Percentiles rank a stretch among this genome's conserved stretches.
phyloP scores from a whole-genome alignment of 495 filamentous ascomycete species.

The Penicillium verhagenii region DNA sequence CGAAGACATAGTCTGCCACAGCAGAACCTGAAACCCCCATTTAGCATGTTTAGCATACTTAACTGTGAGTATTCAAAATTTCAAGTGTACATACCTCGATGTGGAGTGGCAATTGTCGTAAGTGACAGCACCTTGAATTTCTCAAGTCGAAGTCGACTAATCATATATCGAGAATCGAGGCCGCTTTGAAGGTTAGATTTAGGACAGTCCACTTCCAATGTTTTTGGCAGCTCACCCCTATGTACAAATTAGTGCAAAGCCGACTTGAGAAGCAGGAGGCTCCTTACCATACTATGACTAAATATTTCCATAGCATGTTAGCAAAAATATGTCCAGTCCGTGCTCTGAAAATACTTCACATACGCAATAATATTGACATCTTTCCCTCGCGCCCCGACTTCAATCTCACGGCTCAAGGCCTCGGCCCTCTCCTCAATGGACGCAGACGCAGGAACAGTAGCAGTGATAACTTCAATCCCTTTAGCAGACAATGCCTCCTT shows the following conservation, averaged over 20 bases:
- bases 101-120: slow-evolving; percentile 86
- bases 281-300: slow-evolving; percentile 71
- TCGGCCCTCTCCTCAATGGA: slow-evolving; percentile 76
- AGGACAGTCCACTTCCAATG: background rate
- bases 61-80: background rate
- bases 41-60: background rate
- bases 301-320: slow-evolving; percentile 10
- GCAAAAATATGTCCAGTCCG: background rate
- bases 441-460: slow-evolving; percentile 73
- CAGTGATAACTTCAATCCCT: slow-evolving; percentile 75
- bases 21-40: slow-evolving; percentile 53
- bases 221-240: slow-evolving; percentile 45
- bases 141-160: slow-evolving; percentile 69
- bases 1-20: slow-evolving; percentile 81
- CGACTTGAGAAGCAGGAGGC: background rate
- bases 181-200: slow-evolving; percentile 53
- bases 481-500: slow-evolving; percentile 70
- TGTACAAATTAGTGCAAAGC: slow-evolving; percentile 1
- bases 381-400: slow-evolving; percentile 62
- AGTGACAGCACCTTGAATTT: slow-evolving; percentile 74
- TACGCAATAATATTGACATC: slow-evolving; percentile 88
- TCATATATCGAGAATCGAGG: slow-evolving; percentile 90
- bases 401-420: slow-evolving; percentile 64
- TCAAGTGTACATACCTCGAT: slow-evolving; percentile 54
- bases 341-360: slow-evolving; percentile 28